phyloP scores from a whole-genome alignment of 495 filamentous ascomycete species.

The Pseudomonodictys pantanalensis region DNA sequence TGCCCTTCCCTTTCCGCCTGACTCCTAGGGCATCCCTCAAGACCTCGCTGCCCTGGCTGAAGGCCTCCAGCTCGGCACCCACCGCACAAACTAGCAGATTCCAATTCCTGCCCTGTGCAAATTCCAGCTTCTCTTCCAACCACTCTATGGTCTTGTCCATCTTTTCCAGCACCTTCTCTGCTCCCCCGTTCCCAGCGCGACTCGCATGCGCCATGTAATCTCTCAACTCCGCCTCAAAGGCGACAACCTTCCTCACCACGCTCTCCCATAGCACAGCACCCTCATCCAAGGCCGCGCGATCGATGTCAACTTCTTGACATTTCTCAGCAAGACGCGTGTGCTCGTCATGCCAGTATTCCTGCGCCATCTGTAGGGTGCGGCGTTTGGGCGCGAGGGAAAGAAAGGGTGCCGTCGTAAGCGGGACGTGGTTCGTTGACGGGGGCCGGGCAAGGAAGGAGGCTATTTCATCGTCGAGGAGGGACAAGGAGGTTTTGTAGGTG shows the following conservation, averaged over 20 bases:
- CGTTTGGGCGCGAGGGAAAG: constrained; percentile 59
- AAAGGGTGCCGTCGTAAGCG: constrained; percentile 34
- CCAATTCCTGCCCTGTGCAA: constrained; percentile 69
- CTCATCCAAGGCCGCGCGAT: constrained; percentile 76
- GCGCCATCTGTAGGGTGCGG: constrained; percentile 73
- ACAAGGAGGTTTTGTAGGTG: constrained; percentile 55
- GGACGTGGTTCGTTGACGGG: constrained; percentile 34
- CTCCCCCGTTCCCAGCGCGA: constrained; percentile 6
- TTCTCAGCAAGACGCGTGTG: constrained; percentile 55
- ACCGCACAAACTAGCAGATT: constrained; percentile 85
- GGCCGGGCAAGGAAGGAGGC: constrained; percentile 51
- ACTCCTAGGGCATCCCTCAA: constrained; percentile 52
- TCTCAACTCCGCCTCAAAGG: constrained; percentile 66
- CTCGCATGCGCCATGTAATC: constrained; percentile 48
- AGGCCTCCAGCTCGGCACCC: constrained; percentile 82
- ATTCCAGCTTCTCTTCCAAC: constrained; percentile 59
- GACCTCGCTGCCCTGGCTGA: constrained; percentile 65
- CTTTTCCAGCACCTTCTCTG: constrained; percentile 48
- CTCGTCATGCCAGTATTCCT: constrained; percentile 71
- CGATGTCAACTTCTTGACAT: constrained; percentile 59
- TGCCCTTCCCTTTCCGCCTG: constrained; percentile 14
- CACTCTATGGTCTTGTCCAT: constrained; percentile 56
- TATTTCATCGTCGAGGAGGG: constrained; percentile 55
- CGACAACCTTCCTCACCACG: constrained; percentile 58
- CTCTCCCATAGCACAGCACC: constrained; percentile 79